A percentile compares a stretch with the other conserved stretches of the same genome.
These are phyloP conservation scores for Trichosporon faecale DNA, from an alignment of 1,284 basidiomycete genomes.

Conservation along the genomic window DNA sequence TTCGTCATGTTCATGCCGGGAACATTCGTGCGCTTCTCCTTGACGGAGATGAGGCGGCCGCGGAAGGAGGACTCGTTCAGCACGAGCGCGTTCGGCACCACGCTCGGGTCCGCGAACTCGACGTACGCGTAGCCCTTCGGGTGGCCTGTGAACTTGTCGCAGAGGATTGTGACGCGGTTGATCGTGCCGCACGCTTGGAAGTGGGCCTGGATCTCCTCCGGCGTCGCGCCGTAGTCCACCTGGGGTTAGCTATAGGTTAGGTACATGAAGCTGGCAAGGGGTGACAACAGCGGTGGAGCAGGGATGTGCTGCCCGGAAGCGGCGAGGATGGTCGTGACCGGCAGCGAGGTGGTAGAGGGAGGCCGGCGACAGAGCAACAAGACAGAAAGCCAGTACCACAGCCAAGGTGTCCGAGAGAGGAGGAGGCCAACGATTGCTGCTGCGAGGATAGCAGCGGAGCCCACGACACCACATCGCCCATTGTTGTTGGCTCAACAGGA, in stretches of 20 bases:
- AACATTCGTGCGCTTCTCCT: constrained; percentile 86
- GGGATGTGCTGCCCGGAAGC: background rate
- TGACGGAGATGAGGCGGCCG: constrained; percentile 88
- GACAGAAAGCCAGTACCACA: no score
- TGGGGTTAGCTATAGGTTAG: constrained; percentile 50
- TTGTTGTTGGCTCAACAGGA: no score
- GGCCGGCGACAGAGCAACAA: no score
- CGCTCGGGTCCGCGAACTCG: constrained; percentile 92
- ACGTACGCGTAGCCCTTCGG: constrained; percentile 99
- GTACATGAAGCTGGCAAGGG: background rate
- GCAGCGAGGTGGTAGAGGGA: no score
- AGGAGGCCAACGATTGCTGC: no score
- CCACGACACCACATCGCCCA: no score
- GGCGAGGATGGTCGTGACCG: no score
- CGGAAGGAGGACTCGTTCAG: constrained; percentile 95
- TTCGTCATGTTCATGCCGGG: constrained; percentile 67
- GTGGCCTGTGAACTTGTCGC: constrained; percentile 99
- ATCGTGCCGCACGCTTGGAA: constrained; percentile 98
- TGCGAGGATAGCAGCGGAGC: no score
- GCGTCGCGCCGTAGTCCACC: constrained; percentile 97
- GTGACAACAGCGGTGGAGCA: background rate
- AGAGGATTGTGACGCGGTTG: constrained; percentile 97
- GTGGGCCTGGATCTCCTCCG: constrained; percentile 96
- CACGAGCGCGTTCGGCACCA: constrained; percentile 88
- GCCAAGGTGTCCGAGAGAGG: no score